phyloP scores from a whole-genome alignment of 2,329 filamentous ascomycete genomes.

The Teratosphaeria destructans region DNA sequence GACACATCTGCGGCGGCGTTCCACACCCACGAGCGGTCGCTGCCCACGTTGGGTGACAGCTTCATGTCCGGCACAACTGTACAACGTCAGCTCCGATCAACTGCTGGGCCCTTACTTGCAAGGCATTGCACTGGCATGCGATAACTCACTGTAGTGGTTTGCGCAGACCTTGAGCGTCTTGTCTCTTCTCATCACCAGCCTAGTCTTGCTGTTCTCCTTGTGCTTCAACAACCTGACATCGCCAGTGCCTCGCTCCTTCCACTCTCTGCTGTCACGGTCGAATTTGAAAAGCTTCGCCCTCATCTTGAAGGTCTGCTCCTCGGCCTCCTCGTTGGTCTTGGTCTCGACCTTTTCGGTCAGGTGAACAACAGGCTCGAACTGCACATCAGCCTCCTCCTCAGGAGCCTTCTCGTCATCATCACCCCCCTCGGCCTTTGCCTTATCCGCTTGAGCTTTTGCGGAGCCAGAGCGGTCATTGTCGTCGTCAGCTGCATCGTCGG shows the following conservation, averaged over 20 bases:
- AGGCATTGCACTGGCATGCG: background rate
- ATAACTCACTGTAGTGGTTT: slow-evolving; percentile 83
- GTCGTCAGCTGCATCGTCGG: slow-evolving; percentile 55
- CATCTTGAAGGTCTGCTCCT: slow-evolving; percentile 99
- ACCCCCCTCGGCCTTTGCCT: slow-evolving; percentile 41
- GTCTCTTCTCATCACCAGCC: slow-evolving; percentile 96
- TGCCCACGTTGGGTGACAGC: slow-evolving; percentile 93
- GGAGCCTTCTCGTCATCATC: slow-evolving; percentile 27
- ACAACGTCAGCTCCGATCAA: slow-evolving; percentile 5
- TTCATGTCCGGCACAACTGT: slow-evolving; percentile 97
- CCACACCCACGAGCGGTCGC: slow-evolving; percentile 98
- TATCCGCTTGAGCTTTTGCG: slow-evolving; percentile 57
- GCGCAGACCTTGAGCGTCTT: slow-evolving; percentile 99
- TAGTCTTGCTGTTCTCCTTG: slow-evolving; percentile 96
- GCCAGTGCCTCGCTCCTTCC: slow-evolving; percentile 98
- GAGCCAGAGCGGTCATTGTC: slow-evolving; percentile 81
- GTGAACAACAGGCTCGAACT: slow-evolving; percentile 94
- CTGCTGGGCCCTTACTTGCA: background rate
- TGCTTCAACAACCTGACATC: slow-evolving; percentile 96
- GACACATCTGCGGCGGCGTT: slow-evolving; percentile 95
- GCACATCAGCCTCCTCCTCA: slow-evolving; percentile 69
- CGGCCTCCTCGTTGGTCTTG: slow-evolving; percentile 96
- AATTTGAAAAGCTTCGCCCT: slow-evolving; percentile 99
- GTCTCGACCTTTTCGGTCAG: slow-evolving; percentile 93
- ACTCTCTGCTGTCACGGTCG: slow-evolving; percentile 80